Base-by-base conservation (phyloP, 805 yeast species). In the Saturnispora galanensis region DNA sequence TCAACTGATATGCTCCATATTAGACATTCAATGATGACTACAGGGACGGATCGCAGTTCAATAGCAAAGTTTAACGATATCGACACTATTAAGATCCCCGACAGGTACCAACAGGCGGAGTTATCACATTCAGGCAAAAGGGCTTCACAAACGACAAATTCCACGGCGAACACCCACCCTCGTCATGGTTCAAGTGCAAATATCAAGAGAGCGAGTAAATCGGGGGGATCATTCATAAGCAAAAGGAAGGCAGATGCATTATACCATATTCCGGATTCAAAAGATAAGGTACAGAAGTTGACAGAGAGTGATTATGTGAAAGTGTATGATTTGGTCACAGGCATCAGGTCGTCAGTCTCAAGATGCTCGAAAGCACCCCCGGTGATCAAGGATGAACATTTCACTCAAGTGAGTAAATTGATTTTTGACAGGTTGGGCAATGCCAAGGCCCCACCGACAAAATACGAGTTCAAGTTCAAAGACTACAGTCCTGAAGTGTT, bases 241-340 rank as follows among this genome's bases (percentile, higher is more conserved):
- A 59, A 50, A 29, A 47, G 49, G 45, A 57, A 51, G 37, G 46
- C 60, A 8, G 57, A 56, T 44, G 62, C 56, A 33, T 48, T 56
- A 36, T 58, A 58, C 36, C 56, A 58, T 18, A 60, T 61, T 31
- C 62, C 63, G 1, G 64, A 62, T 2, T n/a, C 41, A 31, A 26
- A 29, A 15, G 37, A 31, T 13, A 37, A 21, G 12, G 26, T 21
- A 5, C 59, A 57, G 47, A 46, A 54, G 8, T 54, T 62, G 8
- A 56, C 54, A 1, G 97, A 93, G 63, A 97, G 96, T 36, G 93
- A 89, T 61, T 93, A 82, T 56, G 85, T 88, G 26, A 79, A 90
- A 70, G 98, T 97, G 1, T 94, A 93, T 63, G 88, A 90, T 62
- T 90, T 93, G 97, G 73, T 94, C 47, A 89, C 97, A 0, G 98